A percentile compares a stretch with the other conserved stretches of the same genome.
Conservation (phyloP, 768 basidiomycete genomes). For the Amanita fuliginea region DNA sequence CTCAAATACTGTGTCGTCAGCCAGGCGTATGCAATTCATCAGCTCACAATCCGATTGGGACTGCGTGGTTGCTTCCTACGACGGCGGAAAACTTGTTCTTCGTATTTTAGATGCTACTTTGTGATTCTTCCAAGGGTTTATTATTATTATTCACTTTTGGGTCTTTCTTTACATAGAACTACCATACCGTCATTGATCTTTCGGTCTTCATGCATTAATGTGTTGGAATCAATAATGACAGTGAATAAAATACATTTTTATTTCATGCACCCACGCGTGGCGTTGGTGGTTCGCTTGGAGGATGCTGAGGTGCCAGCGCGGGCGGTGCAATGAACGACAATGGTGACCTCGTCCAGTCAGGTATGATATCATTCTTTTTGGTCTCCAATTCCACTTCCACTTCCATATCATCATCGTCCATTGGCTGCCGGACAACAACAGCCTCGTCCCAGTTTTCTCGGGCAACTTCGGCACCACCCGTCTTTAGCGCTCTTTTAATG, state of each 20-base stretch:
- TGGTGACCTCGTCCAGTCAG: conserved; percentile 72
- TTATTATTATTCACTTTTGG: neutral
- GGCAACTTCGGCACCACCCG: conserved; percentile 70
- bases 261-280: conserved; percentile 1
- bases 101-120: conserved; percentile 35
- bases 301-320: neutral
- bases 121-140: neutral
- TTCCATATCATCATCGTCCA: conserved; percentile 26
- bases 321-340: conserved; percentile 53
- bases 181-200: neutral
- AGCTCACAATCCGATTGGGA: conserved; percentile 53
- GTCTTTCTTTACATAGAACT: neutral
- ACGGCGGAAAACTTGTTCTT: conserved; percentile 44
- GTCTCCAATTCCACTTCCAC: conserved; percentile 21
- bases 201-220: conserved; percentile 5
- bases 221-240: neutral
- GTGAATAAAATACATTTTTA: neutral
- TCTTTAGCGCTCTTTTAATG: conserved; percentile 62
- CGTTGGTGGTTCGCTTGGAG: conserved; percentile 3
- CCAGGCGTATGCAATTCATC: conserved; percentile 33
- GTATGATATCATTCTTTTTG: conserved; percentile 38
- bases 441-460: conserved; percentile 84
- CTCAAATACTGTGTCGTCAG: conserved; percentile 19
- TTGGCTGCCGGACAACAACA: conserved; percentile 20
- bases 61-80: conserved; percentile 28